A percentile compares a stretch with the other conserved stretches of the same genome.
These are phyloP conservation scores for Tylopilus rubrobrunneus DNA, from an alignment of 768 basidiomycete species.

Conservation along the genomic window DNA sequence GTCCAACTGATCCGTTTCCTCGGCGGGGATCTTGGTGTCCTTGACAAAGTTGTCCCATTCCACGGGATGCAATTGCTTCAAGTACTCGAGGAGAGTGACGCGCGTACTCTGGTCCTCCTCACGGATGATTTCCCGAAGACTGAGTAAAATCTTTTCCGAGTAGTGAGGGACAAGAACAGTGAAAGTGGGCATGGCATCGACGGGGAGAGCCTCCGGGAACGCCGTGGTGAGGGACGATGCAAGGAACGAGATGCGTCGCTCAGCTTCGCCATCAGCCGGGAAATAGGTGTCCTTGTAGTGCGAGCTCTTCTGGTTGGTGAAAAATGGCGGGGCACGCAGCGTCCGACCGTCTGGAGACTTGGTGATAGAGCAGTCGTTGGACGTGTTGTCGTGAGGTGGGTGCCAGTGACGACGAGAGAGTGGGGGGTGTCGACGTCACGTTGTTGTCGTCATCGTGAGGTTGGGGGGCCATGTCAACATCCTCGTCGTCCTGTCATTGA, in stretches of 20 bases:
- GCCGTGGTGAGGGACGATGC: conserved; percentile 95
- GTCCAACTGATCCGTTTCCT: conserved; percentile 67
- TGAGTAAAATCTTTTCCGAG: conserved; percentile 96
- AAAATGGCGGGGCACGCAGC: conserved; percentile 95
- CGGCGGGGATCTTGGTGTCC: conserved; percentile 97
- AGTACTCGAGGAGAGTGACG: conserved; percentile 94
- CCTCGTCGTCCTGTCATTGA: too few relatives aligned
- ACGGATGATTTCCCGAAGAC: conserved; percentile 95
- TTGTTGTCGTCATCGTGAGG: too few relatives aligned
- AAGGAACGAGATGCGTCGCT: conserved; percentile 98
- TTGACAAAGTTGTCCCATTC: conserved; percentile 99
- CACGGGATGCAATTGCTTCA: conserved; percentile 96
- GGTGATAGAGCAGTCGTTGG: conserved; percentile 95
- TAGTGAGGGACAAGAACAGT: conserved; percentile 99
- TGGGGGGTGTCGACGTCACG: too few relatives aligned
- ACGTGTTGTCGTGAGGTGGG: too few relatives aligned
- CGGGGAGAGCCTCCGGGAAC: conserved; percentile 90
- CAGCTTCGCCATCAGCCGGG: conserved; percentile 91
- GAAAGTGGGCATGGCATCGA: conserved; percentile 99
- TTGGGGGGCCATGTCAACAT: too few relatives aligned
- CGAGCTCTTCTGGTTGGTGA: conserved; percentile 83
- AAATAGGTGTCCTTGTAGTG: conserved; percentile 82
- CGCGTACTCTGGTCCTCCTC: conserved; percentile 97
- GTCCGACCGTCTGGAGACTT: conserved; percentile 84
- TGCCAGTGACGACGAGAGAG: too few relatives aligned